Evolutionary conservation across 2,329 filamentous ascomycete genomes (phyloP).

Genomic region (Eurotiales sp.): DNA sequence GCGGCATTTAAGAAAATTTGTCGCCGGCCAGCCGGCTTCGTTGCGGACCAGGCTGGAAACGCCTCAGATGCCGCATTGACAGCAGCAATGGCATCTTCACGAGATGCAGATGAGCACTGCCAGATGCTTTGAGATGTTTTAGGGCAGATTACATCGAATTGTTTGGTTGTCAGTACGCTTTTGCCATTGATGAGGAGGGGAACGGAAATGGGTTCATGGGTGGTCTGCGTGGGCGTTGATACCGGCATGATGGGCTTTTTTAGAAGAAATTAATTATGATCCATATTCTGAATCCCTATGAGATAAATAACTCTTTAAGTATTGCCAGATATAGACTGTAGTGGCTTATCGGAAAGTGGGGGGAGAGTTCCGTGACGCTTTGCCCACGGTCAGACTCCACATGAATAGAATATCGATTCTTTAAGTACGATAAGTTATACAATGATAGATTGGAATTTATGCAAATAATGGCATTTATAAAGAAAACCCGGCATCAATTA

Average conservation of each 20-base stretch:
- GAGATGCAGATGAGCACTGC: background rate
- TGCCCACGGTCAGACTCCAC: no score
- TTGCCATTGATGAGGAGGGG: background rate
- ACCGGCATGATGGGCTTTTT: background rate
- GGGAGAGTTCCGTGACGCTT: no score
- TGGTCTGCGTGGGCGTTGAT: background rate
- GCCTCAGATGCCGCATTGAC: slow-evolving; percentile 58
- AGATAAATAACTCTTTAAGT: no score
- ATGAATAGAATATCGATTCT: no score
- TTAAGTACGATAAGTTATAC: no score
- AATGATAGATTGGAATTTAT: background rate
- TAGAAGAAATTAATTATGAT: no score
- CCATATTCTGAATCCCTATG: no score
- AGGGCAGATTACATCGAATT: background rate
- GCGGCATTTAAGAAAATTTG: slow-evolving; percentile 68
- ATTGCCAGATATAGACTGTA: no score
- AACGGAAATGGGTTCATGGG: background rate
- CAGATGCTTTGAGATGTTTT: background rate
- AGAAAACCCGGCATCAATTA: background rate
- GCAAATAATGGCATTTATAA: background rate
- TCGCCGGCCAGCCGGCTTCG: slow-evolving; percentile 61
- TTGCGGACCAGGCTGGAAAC: slow-evolving; percentile 63
- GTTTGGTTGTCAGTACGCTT: background rate
- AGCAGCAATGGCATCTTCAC: slow-evolving; percentile 47
- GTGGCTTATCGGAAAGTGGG: no score